A percentile compares a stretch with the other conserved stretches of the same genome.
Evolutionary conservation across 805 yeast genomes (phyloP).

Genomic region (Jamesozyma lodderae): DNA sequence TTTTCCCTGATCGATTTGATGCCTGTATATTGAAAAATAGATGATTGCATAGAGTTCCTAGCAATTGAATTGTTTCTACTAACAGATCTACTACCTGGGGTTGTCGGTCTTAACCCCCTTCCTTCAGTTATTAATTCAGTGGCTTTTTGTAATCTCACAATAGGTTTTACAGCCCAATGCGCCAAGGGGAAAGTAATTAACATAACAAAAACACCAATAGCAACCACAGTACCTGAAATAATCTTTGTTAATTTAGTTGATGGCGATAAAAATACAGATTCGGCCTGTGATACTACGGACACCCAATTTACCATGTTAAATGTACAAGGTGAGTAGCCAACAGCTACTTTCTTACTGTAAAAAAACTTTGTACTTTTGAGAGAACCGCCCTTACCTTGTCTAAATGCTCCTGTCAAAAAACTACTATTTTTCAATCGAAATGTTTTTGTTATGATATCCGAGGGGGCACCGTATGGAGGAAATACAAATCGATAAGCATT

Average conservation of each 20-base stretch:
- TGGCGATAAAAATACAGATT: constrained; percentile 52
- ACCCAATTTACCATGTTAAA: constrained; percentile 51
- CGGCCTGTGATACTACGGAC: constrained; percentile 60
- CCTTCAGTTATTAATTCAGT: constrained; percentile 50
- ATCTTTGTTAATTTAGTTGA: constrained; percentile 53
- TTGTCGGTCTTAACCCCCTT: constrained; percentile 30
- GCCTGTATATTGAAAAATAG: neutral
- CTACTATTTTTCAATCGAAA: constrained; percentile 28
- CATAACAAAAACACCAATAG: constrained; percentile 66
- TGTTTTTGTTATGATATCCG: constrained; percentile 12
- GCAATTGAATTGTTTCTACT: constrained; percentile 19
- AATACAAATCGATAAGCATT: constrained; percentile 37
- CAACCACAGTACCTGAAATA: constrained; percentile 69
- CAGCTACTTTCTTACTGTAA: constrained; percentile 37
- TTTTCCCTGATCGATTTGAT: no score
- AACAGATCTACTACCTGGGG: constrained; percentile 14
- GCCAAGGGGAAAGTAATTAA: constrained; percentile 75
- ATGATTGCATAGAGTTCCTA: constrained; percentile 4
- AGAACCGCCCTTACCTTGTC: constrained; percentile 35
- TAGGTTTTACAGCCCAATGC: constrained; percentile 77
- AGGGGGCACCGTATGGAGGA: constrained; percentile 27
- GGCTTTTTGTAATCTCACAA: constrained; percentile 67
- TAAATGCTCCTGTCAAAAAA: constrained; percentile 31
- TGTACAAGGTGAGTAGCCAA: constrained; percentile 45
- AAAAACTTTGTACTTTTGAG: constrained; percentile 32